phyloP scores from a whole-genome alignment of 2,329 filamentous ascomycete species.

The Xylogone sp. region DNA sequence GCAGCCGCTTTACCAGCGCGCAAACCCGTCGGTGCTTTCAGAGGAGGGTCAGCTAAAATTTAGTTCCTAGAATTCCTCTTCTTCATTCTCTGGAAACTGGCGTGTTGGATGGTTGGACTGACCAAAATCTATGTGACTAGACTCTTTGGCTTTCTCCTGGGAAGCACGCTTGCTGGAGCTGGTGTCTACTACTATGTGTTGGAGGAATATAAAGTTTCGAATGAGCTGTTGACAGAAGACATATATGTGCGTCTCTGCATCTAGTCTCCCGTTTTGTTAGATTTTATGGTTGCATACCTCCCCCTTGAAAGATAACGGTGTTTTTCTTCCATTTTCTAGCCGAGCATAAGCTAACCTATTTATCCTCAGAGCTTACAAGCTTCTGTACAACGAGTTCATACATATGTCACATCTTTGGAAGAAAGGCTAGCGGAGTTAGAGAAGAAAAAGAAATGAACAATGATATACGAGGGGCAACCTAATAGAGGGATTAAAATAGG shows the following conservation, averaged over 20 bases:
- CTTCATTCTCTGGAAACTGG: background rate
- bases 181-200: slow-evolving; percentile 90
- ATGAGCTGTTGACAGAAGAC: slow-evolving; percentile 90
- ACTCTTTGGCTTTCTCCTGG: slow-evolving; percentile 87
- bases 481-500: slow-evolving; percentile 1
- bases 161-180: slow-evolving; percentile 72
- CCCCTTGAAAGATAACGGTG: slow-evolving; percentile 1
- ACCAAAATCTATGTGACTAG: slow-evolving; percentile 41
- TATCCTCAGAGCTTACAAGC: slow-evolving; percentile 71
- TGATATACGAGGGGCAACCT: slow-evolving; percentile 1
- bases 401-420: slow-evolving; percentile 79
- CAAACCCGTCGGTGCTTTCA: slow-evolving; percentile 67
- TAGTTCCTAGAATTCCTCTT: background rate
- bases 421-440: slow-evolving; percentile 67
- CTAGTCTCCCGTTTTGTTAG: slow-evolving; percentile 6
- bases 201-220: slow-evolving; percentile 89
- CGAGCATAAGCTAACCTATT: slow-evolving; percentile 10
- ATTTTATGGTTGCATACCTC: slow-evolving; percentile 8
- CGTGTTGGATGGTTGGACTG: background rate
- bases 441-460: slow-evolving; percentile 57
- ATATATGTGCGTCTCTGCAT: slow-evolving; percentile 74
- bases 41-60: slow-evolving; percentile 59
- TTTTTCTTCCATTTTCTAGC: background rate
- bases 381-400: slow-evolving; percentile 80
- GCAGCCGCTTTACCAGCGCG: slow-evolving; percentile 45